Conservation (phyloP, 495 filamentous ascomycete genomes). For the Cercophora scortea region DNA sequence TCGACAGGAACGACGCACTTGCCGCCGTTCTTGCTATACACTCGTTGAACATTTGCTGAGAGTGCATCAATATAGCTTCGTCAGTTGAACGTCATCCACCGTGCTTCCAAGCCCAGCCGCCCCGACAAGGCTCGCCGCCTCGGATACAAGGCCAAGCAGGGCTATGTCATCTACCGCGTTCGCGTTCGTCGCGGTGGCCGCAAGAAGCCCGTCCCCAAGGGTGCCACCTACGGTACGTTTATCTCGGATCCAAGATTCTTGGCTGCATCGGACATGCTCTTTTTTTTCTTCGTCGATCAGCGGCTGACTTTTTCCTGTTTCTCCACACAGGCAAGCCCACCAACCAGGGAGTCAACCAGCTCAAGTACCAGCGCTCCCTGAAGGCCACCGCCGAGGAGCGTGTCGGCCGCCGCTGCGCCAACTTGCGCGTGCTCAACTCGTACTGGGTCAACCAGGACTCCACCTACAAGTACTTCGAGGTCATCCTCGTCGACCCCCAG, state of each 20-base stretch:
- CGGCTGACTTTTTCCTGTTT: slow-evolving; percentile 10
- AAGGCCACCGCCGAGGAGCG: slow-evolving; percentile 97
- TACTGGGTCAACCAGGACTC: slow-evolving; percentile 99
- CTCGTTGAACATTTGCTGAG: slow-evolving; percentile 99
- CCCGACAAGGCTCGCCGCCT: slow-evolving; percentile 99
- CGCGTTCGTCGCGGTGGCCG: slow-evolving; percentile 95
- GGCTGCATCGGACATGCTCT: background rate
- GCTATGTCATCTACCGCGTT: slow-evolving; percentile 99
- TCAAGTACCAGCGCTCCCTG: slow-evolving; percentile 99
- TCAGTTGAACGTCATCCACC: slow-evolving; percentile 98
- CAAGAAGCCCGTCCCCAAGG: slow-evolving; percentile 93
- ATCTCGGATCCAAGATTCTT: background rate
- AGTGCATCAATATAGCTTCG: slow-evolving; percentile 99
- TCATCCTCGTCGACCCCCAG: slow-evolving; percentile 98
- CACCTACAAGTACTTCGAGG: slow-evolving; percentile 99
- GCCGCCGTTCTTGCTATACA: slow-evolving; percentile 70
- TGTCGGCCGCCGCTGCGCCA: slow-evolving; percentile 97
- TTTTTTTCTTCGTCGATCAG: background rate
- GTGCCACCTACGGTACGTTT: slow-evolving; percentile 89
- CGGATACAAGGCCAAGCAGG: slow-evolving; percentile 99
- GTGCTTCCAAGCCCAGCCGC: slow-evolving; percentile 93
- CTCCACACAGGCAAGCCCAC: slow-evolving; percentile 80
- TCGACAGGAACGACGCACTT: background rate
- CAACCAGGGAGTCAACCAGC: slow-evolving; percentile 99
- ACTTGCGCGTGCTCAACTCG: slow-evolving; percentile 97